Conservation (phyloP, 441 rosid species). For the Lepidium campestre region DNA sequence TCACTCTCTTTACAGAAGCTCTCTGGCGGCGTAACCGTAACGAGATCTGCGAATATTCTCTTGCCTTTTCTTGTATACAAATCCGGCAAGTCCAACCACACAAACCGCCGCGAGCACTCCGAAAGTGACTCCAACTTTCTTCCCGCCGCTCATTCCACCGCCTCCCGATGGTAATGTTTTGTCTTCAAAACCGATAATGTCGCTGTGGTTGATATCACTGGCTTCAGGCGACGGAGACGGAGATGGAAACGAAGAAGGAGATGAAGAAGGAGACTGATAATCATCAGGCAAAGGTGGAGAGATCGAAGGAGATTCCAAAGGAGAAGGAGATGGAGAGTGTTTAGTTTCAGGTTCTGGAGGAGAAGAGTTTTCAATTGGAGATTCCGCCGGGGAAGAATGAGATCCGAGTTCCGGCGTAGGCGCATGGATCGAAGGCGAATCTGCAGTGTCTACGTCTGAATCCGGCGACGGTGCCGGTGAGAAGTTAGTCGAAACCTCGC, state of each 20-base stretch:
- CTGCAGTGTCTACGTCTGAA: background rate
- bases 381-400: slow-evolving; percentile 5
- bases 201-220: slow-evolving; percentile 32
- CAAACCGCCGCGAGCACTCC: slow-evolving; percentile 41
- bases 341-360: slow-evolving; percentile 19
- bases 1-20: slow-evolving; percentile 36
- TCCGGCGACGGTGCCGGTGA: slow-evolving; percentile 29
- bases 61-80: slow-evolving; percentile 60
- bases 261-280: background rate
- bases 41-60: slow-evolving; percentile 53
- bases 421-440: slow-evolving; percentile 15
- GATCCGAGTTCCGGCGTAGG: background rate
- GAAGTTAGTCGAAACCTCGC: background rate
- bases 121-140: slow-evolving; percentile 51
- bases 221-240: slow-evolving; percentile 25
- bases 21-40: slow-evolving; percentile 50
- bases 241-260: slow-evolving; percentile 11
- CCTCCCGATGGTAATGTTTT: slow-evolving; percentile 7
- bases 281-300: slow-evolving; percentile 14
- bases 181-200: slow-evolving; percentile 6
- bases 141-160: slow-evolving; percentile 47
- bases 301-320: background rate
- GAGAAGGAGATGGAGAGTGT: slow-evolving; percentile 11
- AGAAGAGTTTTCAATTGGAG: slow-evolving; percentile 21
- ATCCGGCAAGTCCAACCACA: slow-evolving; percentile 41